A percentile compares a stretch with the other conserved stretches of the same genome.
These are phyloP conservation scores for Colletotrichum musicola DNA, from an alignment of 2,329 filamentous ascomycete species.

Conservation along the genomic window DNA sequence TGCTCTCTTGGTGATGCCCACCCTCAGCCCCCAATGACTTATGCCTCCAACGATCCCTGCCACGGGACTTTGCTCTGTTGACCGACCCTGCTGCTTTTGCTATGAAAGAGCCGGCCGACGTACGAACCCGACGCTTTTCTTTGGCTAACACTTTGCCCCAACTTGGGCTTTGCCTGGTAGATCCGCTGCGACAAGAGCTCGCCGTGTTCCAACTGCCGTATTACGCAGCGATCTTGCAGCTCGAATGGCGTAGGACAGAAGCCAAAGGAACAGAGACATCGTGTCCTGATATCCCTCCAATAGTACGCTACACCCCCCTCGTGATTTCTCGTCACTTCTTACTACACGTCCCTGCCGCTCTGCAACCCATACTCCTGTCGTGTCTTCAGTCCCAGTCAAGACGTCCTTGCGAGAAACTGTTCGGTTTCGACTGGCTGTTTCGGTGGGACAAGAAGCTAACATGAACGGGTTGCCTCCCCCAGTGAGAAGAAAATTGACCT, in stretches of 20 bases:
- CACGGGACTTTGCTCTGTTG: neutral
- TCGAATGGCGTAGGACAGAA: slow-evolving; percentile 67
- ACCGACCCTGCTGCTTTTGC: neutral
- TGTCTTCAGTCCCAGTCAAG: too few relatives aligned
- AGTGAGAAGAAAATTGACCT: slow-evolving; percentile 68
- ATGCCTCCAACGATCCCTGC: slow-evolving; percentile 3
- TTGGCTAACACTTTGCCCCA: slow-evolving; percentile 33
- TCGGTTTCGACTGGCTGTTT: too few relatives aligned
- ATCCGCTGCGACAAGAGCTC: slow-evolving; percentile 71
- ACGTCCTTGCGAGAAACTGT: too few relatives aligned
- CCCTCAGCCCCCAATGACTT: neutral
- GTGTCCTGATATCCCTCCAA: slow-evolving; percentile 71
- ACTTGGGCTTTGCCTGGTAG: slow-evolving; percentile 49
- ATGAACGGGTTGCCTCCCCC: neutral
- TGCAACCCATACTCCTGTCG: too few relatives aligned
- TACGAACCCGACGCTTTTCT: neutral
- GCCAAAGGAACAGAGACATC: slow-evolving; percentile 66
- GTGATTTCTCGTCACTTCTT: neutral
- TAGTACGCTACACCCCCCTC: slow-evolving; percentile 59
- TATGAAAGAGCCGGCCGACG: neutral
- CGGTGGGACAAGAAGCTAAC: too few relatives aligned
- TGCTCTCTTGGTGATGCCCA: neutral
- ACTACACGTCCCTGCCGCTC: neutral
- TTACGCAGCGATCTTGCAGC: slow-evolving; percentile 65
- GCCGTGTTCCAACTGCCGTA: slow-evolving; percentile 70